Base-by-base conservation (phyloP, 2,329 filamentous ascomycete genomes). In the Epichloe glyceriae region DNA sequence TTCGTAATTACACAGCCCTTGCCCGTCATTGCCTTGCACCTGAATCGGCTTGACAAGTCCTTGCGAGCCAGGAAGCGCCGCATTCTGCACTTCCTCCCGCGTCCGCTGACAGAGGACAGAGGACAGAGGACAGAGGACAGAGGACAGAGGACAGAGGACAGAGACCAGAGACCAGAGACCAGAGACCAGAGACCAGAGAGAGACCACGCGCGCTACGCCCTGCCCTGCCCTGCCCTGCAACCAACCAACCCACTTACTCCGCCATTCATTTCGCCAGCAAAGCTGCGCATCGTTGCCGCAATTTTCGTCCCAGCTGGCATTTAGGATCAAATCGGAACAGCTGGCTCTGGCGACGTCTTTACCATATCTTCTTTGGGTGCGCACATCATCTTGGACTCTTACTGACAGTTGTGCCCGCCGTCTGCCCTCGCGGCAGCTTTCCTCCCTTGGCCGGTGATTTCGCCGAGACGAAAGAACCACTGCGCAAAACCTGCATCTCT, bases 251-350 rank as follows among this genome's bases (percentile, higher is more conserved):
- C 48, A 51, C 52, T 46, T 47, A 11, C 52, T 53, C 52, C 52
- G 52, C 48, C 51, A 43, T 42, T 53, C 45, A 42, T 53, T 51
- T 51, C 49, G 42, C 52, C 49, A 26, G 22, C 22, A 51, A 34
- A 50, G 47, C 39, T 44, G 17, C 22, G 17, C 43, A 35, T 42
- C 20, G 33, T 44, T 39, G 19, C 20, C 15, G 45, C 42, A 38
- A 42, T 38, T 35, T 47, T 19, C 38, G 41, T 15, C 33, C n/a
- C 11, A 12, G 38, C 35, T 15, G 20, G 10, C n/a, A 12, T 38
- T 48, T 17, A 38, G 19, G 33, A 17, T 22, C 15, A 26, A 17
- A 33, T 12, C 33, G 44, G 15, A 39, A 26, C 35, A 30, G 34
- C n/a, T n/a, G 15, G 34, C 40, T 40, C 26, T 20, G 20, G 33